Conservation (phyloP, 1,284 basidiomycete genomes). For the Melampsora larici-populina region DNA sequence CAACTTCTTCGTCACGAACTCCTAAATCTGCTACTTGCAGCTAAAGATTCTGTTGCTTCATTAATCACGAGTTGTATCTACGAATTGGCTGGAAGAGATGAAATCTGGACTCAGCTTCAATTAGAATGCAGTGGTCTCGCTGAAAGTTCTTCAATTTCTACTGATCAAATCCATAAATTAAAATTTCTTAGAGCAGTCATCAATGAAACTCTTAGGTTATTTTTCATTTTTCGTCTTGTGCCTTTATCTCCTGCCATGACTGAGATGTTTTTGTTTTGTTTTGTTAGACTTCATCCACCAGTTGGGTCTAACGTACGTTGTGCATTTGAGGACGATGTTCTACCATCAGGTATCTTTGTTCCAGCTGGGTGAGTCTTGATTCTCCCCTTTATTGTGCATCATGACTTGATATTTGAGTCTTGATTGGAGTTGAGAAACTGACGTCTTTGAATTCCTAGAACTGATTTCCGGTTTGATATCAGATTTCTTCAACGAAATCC, state of each 20-base stretch:
- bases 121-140: conserved; percentile 58
- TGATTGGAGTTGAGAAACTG: no score
- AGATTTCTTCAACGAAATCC: conserved; percentile 47
- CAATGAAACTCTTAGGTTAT: conserved; percentile 62
- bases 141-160: conserved; percentile 50
- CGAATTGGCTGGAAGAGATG: conserved; percentile 62
- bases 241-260: not conserved
- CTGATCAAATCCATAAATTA: conserved; percentile 24
- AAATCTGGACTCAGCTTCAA: conserved; percentile 64
- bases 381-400: not conserved
- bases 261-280: not conserved
- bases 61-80: conserved; percentile 65
- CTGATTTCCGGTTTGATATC: conserved; percentile 59
- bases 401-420: not conserved
- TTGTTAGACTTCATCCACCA: conserved; percentile 64
- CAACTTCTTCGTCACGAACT: conserved; percentile 65
- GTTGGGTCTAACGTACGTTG: conserved; percentile 65
- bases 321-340: conserved; percentile 54
- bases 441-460: conserved; percentile 61
- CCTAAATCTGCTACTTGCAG: conserved; percentile 68
- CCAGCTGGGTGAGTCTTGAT: conserved; percentile 29
- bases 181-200: no score
- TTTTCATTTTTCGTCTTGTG: not conserved
- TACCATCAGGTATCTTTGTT: conserved; percentile 50
- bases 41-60: conserved; percentile 65